phyloP scores from a whole-genome alignment of 2,329 filamentous ascomycete genomes.

The Fusarium clavum region DNA sequence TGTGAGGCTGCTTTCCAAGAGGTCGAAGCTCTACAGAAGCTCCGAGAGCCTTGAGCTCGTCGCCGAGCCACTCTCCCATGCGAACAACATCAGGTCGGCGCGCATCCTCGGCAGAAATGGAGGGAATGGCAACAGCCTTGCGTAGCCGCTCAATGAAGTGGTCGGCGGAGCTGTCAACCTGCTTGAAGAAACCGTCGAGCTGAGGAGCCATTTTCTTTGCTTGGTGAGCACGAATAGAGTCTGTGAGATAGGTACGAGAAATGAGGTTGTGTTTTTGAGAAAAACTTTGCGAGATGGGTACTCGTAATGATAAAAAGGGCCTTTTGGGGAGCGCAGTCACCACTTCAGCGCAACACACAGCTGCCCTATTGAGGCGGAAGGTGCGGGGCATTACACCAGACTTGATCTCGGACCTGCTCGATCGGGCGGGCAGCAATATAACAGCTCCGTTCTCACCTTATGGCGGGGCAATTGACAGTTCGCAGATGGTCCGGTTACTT shows the following conservation, averaged over 20 bases:
- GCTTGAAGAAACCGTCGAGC: conserved; percentile 91
- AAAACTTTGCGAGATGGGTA: conserved; percentile 34
- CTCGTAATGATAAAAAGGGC: conserved; percentile 41
- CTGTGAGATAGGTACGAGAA: conserved; percentile 62
- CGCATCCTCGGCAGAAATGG: conserved; percentile 90
- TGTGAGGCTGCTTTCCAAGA: conserved; percentile 91
- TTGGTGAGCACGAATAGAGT: conserved; percentile 67
- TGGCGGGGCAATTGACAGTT: conserved; percentile 44
- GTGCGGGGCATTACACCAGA: conserved; percentile 60
- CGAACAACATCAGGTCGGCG: conserved; percentile 91
- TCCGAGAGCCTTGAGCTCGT: conserved; percentile 84
- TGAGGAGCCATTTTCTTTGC: conserved; percentile 86
- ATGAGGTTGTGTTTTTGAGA: conserved; percentile 27
- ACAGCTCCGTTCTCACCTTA: conserved; percentile 39
- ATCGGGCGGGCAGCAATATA: conserved; percentile 42
- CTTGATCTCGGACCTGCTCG: conserved; percentile 45
- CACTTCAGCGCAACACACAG: conserved; percentile 44
- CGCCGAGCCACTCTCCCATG: conserved; percentile 93
- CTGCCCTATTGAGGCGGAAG: conserved; percentile 50
- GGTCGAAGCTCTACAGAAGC: conserved; percentile 87
- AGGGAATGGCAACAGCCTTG: conserved; percentile 95
- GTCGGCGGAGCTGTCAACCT: conserved; percentile 84
- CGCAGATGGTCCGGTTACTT: conserved; percentile 43
- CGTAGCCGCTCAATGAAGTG: conserved; percentile 90
- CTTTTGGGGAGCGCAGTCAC: conserved; percentile 41